A percentile compares a stretch with the other conserved stretches of the same genome.
phyloP scores from a whole-genome alignment of 1,284 basidiomycete species.

The Neotropicomus parvogracilis region DNA sequence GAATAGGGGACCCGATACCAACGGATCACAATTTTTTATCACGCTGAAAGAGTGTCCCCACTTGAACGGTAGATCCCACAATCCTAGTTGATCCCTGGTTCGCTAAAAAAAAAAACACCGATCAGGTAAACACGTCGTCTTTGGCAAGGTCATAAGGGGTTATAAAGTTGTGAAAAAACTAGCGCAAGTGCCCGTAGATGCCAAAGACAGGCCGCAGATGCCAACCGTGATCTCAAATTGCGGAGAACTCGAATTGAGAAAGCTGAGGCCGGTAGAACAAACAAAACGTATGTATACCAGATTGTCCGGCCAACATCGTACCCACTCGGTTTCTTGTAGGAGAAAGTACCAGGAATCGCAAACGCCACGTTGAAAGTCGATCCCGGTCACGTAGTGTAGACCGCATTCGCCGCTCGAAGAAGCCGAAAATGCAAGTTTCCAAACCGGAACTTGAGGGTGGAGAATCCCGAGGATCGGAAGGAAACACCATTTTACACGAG shows the following conservation, averaged over 20 bases:
- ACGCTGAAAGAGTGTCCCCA: constrained; percentile 72
- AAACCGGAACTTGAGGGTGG: constrained; percentile 16
- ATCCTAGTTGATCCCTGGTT: not conserved
- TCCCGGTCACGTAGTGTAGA: constrained; percentile 32
- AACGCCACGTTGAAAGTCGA: constrained; percentile 31
- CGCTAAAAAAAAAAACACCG: constrained; percentile 21
- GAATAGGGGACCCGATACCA: constrained; percentile 77
- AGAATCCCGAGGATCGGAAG: constrained; percentile 6
- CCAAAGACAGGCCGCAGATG: constrained; percentile 65
- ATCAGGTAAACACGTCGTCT: constrained; percentile 75
- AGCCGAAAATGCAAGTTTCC: constrained; percentile 24
- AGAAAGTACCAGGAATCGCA: constrained; percentile 26
- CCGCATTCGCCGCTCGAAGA: constrained; percentile 31
- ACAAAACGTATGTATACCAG: constrained; percentile 15
- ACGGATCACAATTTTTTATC: constrained; percentile 82
- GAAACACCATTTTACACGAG: constrained; percentile 29
- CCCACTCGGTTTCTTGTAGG: constrained; percentile 2
- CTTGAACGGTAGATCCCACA: constrained; percentile 48
- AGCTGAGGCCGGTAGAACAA: constrained; percentile 24
- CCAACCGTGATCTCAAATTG: constrained; percentile 77
- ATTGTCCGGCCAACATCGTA: not conserved
- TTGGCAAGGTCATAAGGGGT: constrained; percentile 62
- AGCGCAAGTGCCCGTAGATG: constrained; percentile 56
- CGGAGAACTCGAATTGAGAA: constrained; percentile 78
- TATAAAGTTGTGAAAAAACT: constrained; percentile 58